These are phyloP conservation scores for Sphenostylis stenocarpa DNA, from an alignment of 306 rosid genomes.

Conservation along the genomic window DNA sequence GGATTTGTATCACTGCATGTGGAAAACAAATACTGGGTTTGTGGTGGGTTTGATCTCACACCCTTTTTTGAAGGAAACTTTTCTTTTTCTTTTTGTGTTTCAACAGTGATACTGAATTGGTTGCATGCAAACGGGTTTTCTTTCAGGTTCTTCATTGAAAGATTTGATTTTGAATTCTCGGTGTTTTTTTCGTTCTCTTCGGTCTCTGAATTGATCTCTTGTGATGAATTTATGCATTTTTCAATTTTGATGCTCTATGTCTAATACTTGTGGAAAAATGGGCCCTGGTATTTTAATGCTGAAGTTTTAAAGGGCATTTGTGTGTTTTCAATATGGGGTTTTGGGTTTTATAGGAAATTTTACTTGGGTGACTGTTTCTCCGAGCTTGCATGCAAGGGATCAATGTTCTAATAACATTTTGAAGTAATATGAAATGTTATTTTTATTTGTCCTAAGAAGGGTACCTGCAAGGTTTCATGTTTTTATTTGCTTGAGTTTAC, in stretches of 20 bases:
- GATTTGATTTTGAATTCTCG: constrained; percentile 8
- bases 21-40: neutral
- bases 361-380: neutral
- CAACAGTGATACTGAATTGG: constrained; percentile 32
- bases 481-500: neutral
- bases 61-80: neutral
- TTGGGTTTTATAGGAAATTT: constrained; percentile 38
- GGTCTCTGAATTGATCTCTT: neutral
- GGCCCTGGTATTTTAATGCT: neutral
- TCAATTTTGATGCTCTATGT: neutral
- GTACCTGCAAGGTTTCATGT: neutral
- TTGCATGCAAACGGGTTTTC: constrained; percentile 58
- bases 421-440: neutral
- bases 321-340: constrained; percentile 37
- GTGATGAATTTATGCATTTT: constrained; percentile 10
- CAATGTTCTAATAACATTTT: constrained; percentile 17
- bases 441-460: neutral
- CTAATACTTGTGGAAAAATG: neutral
- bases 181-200: constrained; percentile 1
- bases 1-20: constrained; percentile 31
- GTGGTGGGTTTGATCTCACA: constrained; percentile 41
- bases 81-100: constrained; percentile 8
- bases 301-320: neutral
- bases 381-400: constrained; percentile 52
- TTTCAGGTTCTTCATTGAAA: neutral